Conservation (phyloP, 2,329 filamentous ascomycete species). For the Fusarium sp. region DNA sequence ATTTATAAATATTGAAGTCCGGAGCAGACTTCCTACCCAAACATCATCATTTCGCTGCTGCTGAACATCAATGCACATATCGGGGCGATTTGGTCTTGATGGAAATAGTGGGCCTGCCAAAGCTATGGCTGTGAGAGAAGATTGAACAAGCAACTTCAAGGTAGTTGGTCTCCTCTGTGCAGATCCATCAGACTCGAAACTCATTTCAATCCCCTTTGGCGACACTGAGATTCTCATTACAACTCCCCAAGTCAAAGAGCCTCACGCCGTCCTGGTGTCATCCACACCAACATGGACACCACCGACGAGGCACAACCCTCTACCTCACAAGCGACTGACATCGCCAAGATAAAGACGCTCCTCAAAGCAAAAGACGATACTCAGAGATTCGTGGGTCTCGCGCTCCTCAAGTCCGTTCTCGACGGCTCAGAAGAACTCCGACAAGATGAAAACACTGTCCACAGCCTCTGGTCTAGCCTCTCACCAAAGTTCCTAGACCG, state of each 20-base stretch:
- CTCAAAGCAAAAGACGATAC: conserved; percentile 74
- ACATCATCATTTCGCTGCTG: background rate
- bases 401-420: conserved; percentile 73
- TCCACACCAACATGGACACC: conserved; percentile 20
- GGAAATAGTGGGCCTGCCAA: conserved; percentile 33
- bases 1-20: background rate
- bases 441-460: conserved; percentile 59
- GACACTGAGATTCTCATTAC: too few species aligned
- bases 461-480: conserved; percentile 69
- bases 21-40: background rate
- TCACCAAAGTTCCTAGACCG: conserved; percentile 74
- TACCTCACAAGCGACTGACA: conserved; percentile 32
- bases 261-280: background rate
- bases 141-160: background rate
- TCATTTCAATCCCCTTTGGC: background rate
- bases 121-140: background rate
- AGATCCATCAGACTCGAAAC: background rate
- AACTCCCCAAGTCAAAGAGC: background rate
- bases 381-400: conserved; percentile 75
- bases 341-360: conserved; percentile 65
- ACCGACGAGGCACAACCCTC: conserved; percentile 7
- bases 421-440: conserved; percentile 68
- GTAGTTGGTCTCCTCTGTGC: background rate
- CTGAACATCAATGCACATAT: conserved; percentile 19
- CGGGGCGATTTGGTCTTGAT: conserved; percentile 9